phyloP scores from a whole-genome alignment of 2,329 filamentous ascomycete species.

The Calonectria leucothoes region DNA sequence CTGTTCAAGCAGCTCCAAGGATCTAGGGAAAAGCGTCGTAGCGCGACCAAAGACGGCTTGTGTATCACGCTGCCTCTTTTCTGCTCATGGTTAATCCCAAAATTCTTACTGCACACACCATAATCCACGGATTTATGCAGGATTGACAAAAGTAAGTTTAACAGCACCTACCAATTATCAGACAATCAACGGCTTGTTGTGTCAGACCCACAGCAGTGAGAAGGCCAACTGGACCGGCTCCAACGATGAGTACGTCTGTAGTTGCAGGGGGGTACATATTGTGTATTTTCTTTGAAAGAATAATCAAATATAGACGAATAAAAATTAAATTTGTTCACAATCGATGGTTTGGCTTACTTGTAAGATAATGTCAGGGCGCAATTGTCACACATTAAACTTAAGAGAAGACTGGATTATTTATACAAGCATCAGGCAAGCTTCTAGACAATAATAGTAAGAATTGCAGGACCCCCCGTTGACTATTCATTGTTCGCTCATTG shows the following conservation, averaged over 20 bases:
- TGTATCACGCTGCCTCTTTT: slow-evolving; percentile 37
- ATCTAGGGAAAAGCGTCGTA: slow-evolving; percentile 64
- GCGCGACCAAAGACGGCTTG: slow-evolving; percentile 66
- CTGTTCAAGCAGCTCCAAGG: slow-evolving; percentile 63
- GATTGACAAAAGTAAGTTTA: neutral
- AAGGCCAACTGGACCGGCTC: neutral
- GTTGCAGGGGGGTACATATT: neutral
- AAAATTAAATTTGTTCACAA: neutral
- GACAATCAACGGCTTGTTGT: neutral
- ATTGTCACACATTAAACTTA: no score
- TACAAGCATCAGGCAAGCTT: neutral
- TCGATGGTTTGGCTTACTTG: no score
- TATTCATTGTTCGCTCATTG: neutral
- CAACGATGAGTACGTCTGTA: neutral
- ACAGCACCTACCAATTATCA: neutral
- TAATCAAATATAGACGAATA: no score
- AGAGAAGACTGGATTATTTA: no score
- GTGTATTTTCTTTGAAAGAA: no score
- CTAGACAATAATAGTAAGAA: neutral
- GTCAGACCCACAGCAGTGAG: neutral
- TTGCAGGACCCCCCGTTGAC: no score
- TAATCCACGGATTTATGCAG: neutral
- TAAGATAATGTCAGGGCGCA: no score
- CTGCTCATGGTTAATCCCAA: neutral
- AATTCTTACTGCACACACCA: neutral